Conservation (phyloP, 2,329 filamentous ascomycete genomes). For the Alternaria metachromatica region DNA sequence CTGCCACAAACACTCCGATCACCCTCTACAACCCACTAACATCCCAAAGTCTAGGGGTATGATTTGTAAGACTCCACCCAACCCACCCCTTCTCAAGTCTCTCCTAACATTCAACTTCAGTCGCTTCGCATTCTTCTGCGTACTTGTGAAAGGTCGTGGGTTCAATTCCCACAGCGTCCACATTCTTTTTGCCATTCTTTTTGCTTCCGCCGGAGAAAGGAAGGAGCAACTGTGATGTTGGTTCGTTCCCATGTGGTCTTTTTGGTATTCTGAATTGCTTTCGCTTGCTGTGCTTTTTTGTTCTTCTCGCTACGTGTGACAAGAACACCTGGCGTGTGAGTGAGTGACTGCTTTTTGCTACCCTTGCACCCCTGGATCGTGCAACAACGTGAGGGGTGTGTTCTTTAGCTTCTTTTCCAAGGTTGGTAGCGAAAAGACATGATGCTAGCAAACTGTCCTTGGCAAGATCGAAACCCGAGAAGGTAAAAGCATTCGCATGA, state of each 20-base stretch:
- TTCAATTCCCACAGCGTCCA: constrained; percentile 37
- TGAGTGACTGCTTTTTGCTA: background rate
- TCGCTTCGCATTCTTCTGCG: constrained; percentile 28
- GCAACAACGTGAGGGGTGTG: background rate
- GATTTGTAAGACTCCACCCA: constrained; percentile 5
- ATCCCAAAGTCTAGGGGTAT: constrained; percentile 14
- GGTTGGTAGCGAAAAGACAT: background rate
- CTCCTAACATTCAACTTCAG: background rate
- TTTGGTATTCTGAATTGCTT: background rate
- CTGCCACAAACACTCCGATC: background rate
- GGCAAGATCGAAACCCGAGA: background rate
- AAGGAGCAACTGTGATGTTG: background rate
- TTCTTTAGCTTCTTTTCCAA: background rate
- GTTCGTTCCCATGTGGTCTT: background rate
- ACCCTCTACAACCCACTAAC: background rate
- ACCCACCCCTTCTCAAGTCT: background rate
- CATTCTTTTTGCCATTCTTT: constrained; percentile 5
- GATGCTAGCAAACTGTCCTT: background rate
- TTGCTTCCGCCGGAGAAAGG: rapidly evolving
- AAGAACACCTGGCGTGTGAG: background rate
- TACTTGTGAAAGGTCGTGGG: constrained; percentile 32
- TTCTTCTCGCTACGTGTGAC: background rate
- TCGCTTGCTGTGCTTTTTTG: background rate
- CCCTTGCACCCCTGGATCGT: too few species aligned
- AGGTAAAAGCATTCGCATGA: background rate